A percentile compares a stretch with the other conserved stretches of the same genome.
Evolutionary conservation across 2,329 filamentous ascomycete genomes (phyloP).

Genomic region (Xylaria sp.): DNA sequence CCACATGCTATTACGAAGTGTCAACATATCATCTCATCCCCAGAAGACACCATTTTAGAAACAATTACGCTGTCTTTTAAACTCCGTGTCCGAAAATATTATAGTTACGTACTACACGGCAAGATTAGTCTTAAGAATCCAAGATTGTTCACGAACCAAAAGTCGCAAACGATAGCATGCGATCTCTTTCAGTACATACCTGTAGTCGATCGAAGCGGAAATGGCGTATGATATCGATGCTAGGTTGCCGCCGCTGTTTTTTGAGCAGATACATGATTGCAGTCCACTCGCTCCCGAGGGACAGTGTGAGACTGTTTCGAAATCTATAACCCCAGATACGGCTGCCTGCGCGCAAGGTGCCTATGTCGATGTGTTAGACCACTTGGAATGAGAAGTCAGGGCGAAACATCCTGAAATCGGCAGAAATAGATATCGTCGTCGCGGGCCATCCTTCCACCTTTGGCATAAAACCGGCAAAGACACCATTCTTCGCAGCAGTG

Average conservation of each 20-base stretch:
- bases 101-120: constrained; percentile 23
- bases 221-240: constrained; percentile 54
- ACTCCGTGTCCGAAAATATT: not conserved
- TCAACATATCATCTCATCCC: not conserved
- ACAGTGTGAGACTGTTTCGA: constrained; percentile 57
- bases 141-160: not conserved
- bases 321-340: constrained; percentile 57
- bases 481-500: too few relatives aligned
- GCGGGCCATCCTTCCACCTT: not conserved
- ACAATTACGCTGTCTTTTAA: not conserved
- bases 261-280: constrained; percentile 65
- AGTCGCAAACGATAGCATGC: not conserved
- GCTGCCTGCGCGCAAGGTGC: constrained; percentile 63
- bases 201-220: constrained; percentile 54
- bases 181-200: constrained; percentile 15
- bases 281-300: constrained; percentile 57
- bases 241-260: constrained; percentile 53
- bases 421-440: not conserved
- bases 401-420: not conserved
- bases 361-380: constrained; percentile 47
- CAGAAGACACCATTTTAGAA: not conserved
- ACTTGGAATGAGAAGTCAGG: not conserved
- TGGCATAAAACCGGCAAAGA: not conserved
- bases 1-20: constrained; percentile 53
- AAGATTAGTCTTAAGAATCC: not conserved